Evolutionary conservation across 331 rosid genomes (phyloP).

Genomic region (Malus hybrid): DNA sequence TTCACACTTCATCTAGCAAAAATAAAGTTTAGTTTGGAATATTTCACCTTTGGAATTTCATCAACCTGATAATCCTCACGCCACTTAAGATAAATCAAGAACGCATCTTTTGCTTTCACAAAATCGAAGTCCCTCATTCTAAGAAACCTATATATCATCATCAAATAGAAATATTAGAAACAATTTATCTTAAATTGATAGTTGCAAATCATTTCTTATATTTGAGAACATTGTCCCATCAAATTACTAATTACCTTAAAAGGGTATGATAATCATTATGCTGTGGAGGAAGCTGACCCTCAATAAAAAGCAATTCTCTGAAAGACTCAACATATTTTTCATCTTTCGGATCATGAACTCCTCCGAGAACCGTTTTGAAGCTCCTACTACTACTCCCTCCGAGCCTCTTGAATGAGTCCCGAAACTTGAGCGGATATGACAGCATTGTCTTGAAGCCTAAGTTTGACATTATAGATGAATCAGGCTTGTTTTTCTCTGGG

Average conservation of each 20-base stretch:
- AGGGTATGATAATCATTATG: constrained; percentile 87
- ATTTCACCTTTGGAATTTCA: constrained; percentile 46
- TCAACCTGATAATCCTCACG: constrained; percentile 65
- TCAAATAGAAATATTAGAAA: background rate
- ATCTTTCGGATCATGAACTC: constrained; percentile 61
- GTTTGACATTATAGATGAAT: constrained; percentile 18
- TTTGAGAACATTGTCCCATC: background rate
- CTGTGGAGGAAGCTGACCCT: constrained; percentile 46
- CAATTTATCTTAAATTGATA: background rate
- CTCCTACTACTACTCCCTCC: constrained; percentile 44
- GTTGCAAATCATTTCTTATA: no score
- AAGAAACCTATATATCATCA: constrained; percentile 46
- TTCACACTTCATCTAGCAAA: background rate
- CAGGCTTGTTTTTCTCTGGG: constrained; percentile 1
- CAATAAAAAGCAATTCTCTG: constrained; percentile 51
- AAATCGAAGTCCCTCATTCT: constrained; percentile 82
- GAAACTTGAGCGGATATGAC: constrained; percentile 27
- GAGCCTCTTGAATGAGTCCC: constrained; percentile 26
- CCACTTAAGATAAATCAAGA: constrained; percentile 71
- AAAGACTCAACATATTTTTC: constrained; percentile 50
- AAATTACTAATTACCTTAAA: constrained; percentile 34
- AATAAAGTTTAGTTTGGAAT: background rate
- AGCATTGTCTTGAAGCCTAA: constrained; percentile 34
- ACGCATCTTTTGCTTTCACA: constrained; percentile 55
- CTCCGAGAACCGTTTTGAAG: constrained; percentile 41